These are phyloP conservation scores for Kwoniella bestiolae DNA, from an alignment of 768 basidiomycete genomes.

Conservation along the genomic window DNA sequence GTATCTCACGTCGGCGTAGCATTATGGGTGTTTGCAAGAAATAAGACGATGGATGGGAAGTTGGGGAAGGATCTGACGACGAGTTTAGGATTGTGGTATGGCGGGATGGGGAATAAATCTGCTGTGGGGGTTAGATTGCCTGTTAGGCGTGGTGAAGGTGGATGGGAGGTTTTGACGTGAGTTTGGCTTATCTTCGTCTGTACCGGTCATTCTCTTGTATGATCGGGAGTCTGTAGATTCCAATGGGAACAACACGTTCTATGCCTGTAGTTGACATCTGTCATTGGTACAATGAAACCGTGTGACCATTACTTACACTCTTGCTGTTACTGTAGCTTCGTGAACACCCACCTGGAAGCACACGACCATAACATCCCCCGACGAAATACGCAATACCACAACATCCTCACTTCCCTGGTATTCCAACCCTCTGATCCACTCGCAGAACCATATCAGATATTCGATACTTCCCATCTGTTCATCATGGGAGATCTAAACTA, in stretches of 20 bases:
- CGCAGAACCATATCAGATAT: slow-evolving; percentile 66
- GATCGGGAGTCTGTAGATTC: no score
- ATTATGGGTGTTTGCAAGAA: slow-evolving; percentile 80
- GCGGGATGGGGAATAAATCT: slow-evolving; percentile 92
- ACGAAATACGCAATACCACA: slow-evolving; percentile 76
- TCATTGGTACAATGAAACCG: no score
- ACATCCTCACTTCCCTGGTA: slow-evolving; percentile 78
- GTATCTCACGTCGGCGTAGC: slow-evolving; percentile 86
- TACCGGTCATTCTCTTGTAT: background rate
- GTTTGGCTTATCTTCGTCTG: slow-evolving; percentile 44
- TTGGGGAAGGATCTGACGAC: slow-evolving; percentile 67
- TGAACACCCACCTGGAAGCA: slow-evolving; percentile 88
- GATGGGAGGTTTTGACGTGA: slow-evolving; percentile 83
- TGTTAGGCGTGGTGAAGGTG: slow-evolving; percentile 63
- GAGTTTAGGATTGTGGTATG: slow-evolving; percentile 69
- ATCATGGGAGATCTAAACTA: slow-evolving; percentile 94
- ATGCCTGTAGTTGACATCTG: no score
- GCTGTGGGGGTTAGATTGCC: slow-evolving; percentile 87
- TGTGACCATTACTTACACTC: no score
- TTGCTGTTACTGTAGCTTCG: no score
- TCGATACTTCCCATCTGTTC: slow-evolving; percentile 86
- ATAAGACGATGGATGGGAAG: slow-evolving; percentile 64
- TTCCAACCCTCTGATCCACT: slow-evolving; percentile 67
- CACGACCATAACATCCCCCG: slow-evolving; percentile 68
- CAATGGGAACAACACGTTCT: no score